These are phyloP conservation scores for Ophiostoma fasciatum DNA, from an alignment of 2,329 filamentous ascomycete species.

Conservation along the genomic window DNA sequence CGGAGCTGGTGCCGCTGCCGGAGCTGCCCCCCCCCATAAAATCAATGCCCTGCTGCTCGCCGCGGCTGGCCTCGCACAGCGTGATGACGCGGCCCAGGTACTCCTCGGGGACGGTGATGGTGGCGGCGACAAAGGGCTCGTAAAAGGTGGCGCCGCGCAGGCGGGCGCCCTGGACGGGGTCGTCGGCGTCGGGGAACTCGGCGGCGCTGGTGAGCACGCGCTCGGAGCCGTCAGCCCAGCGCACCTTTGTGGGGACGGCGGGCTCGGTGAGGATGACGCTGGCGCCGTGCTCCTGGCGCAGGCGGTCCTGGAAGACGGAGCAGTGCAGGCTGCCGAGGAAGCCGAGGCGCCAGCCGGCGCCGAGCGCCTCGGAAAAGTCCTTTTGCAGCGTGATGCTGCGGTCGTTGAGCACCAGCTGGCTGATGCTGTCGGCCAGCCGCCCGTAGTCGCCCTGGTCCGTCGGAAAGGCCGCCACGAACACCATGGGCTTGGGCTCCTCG, in stretches of 20 bases:
- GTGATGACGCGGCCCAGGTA: slow-evolving; percentile 92
- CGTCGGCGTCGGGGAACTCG: slow-evolving; percentile 61
- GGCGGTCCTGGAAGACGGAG: slow-evolving; percentile 94
- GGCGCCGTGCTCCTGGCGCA: slow-evolving; percentile 85
- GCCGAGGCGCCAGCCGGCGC: slow-evolving; percentile 84
- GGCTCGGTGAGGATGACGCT: slow-evolving; percentile 96
- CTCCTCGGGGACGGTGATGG: slow-evolving; percentile 82
- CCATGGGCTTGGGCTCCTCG: slow-evolving; percentile 96
- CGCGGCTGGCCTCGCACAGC: slow-evolving; percentile 79
- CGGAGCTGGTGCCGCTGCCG: not conserved
- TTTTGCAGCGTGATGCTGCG: slow-evolving; percentile 88
- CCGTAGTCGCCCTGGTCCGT: slow-evolving; percentile 79
- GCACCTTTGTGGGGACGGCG: slow-evolving; percentile 78
- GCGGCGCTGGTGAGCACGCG: slow-evolving; percentile 73
- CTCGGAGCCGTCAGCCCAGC: slow-evolving; percentile 64
- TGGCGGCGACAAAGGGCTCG: slow-evolving; percentile 60
- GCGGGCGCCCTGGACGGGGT: slow-evolving; percentile 30
- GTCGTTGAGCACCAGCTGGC: slow-evolving; percentile 86
- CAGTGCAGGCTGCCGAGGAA: slow-evolving; percentile 96
- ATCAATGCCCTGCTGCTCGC: slow-evolving; percentile 71
- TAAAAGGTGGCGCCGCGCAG: slow-evolving; percentile 29
- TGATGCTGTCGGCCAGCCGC: slow-evolving; percentile 84
- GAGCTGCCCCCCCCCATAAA: slow-evolving; percentile 54
- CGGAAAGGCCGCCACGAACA: slow-evolving; percentile 93
- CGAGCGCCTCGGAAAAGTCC: slow-evolving; percentile 84